Conservation (phyloP, 176 grass and related monocot genomes). For the Alloteropsis semialata region DNA sequence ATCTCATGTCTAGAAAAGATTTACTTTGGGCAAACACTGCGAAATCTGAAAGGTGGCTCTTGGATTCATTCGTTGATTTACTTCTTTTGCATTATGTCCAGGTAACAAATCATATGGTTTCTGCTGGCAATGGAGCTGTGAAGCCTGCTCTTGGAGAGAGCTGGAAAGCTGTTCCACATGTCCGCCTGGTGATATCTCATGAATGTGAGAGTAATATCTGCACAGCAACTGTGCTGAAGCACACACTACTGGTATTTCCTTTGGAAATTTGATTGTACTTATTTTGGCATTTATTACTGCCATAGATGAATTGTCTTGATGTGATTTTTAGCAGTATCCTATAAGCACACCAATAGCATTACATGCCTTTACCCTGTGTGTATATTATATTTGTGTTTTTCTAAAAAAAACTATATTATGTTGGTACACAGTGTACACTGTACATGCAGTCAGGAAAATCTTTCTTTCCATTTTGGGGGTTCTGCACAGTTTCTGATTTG, state of each 20-base stretch:
- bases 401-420: not conserved
- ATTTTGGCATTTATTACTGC: not conserved
- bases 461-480: no score
- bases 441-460: not conserved
- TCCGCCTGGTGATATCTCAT: slow-evolving; percentile 46
- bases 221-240: slow-evolving; percentile 51
- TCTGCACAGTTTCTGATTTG: not conserved
- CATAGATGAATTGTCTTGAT: not conserved
- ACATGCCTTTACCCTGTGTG: not conserved
- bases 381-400: not conserved
- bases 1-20: not conserved
- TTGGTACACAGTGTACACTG: not conserved
- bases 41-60: not conserved
- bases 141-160: slow-evolving; percentile 68
- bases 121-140: slow-evolving; percentile 47
- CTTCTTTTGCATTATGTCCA: slow-evolving; percentile 13
- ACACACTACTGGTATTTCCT: slow-evolving; percentile 58
- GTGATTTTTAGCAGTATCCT: not conserved
- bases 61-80: not conserved
- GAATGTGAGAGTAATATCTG: slow-evolving; percentile 41
- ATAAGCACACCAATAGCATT: not conserved
- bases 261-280: not conserved
- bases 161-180: slow-evolving; percentile 70
- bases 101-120: slow-evolving; percentile 65
- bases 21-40: not conserved